Evolutionary conservation across 768 basidiomycete genomes (phyloP), one percentile per base, ranked within the genome.

Genomic region (Boletus pseudo-olivaceus): DNA sequence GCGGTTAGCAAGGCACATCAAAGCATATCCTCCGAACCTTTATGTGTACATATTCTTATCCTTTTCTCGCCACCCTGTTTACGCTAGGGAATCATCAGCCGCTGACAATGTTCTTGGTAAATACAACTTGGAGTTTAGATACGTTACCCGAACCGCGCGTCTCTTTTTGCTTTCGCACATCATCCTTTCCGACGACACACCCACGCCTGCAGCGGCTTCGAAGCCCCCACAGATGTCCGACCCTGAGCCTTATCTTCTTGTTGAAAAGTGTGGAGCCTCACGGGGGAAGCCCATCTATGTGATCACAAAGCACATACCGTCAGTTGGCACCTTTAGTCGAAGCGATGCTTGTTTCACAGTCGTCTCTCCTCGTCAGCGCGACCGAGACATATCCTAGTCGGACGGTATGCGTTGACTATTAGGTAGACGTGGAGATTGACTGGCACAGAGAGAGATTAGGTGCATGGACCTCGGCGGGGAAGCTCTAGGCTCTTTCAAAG

Each of bases 381-480:
- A 71, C 62, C 19, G 62, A 63, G 23, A 58, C 59, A 39, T 73
- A 75, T 56, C 55, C 69, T 35, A 55, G 52, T 43, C 73, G 68
- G 56, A 71, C 64, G 60, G 73, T 74, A 54, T 35, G 74, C 60
- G 37, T 47, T 27, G 27, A 33, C 33, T 51, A 19, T 46, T 39
- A 49, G 29, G 20, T 40, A 37, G 49, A 23, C 47, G 54, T 19
- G 30, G 32, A 33, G 38, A 43, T 54, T 63, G 51, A 65, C 55
- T 51, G 35, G 54, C 27, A 46, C 59, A 74, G 73, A 69, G 73
- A 59, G 75, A 76, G 60, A 76, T 75, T 43, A 67, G 75, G 49
- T 75, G 74, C 50, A 75, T 76, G 76, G 74, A 75, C 61, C 60
- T 75, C 37, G 75, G 72, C 14, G 65, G 50, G n/a, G 73, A 74